Base-by-base conservation (phyloP, 805 yeast genomes). In the Candida odintsovae region DNA sequence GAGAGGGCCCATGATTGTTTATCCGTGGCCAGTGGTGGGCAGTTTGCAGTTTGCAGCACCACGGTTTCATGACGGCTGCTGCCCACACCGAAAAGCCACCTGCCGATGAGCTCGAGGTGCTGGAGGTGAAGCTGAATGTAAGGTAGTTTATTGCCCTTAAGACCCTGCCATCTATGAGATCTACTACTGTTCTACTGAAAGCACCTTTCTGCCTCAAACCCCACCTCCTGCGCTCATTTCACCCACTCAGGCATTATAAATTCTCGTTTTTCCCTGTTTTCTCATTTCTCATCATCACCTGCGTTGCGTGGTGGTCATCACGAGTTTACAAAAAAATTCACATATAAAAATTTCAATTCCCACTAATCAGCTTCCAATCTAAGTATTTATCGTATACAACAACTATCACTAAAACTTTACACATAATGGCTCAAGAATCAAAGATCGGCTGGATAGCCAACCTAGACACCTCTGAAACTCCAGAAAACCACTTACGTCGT, bases 401-500 rank as follows among this genome's bases (percentile, higher is more conserved):
- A 20, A 21, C 13, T 13, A 21, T 16, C 28, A 35, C 9, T 22
- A 23, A 15, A 6, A 29, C 18, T 29, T 13, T 28, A n/a, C 10
- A 26, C 20, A 51, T 33, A 46, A 50, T 53, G 52, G 31, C 50
- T 19, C 51, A 50, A 39, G 56, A 55, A 45, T 58, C 61, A 36
- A 59, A 56, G 43, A 52, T 59, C 50, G 61, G 63, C 44, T 59
- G 64, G 64, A 53, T 59, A 47, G 56, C 57, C 38, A 46, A 53
- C 38, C 51, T 59, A 35, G 55, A 59, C 44, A 57, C 54, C 43
- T 31, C 50, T n/a, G 61, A 57, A 50, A 54, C 57, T 39, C 63
- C 62, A 40, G 60, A 58, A 48, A 47, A 50, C 47, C 58, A 58
- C 39, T 42, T 58, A 36, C 61, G 99, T 75, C 89, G 97, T 71